Percentiles rank a stretch among this genome's conserved stretches.
These are phyloP conservation scores for Ruellia speciosa DNA, from an alignment of 305 asterid species.

Conservation along the genomic window DNA sequence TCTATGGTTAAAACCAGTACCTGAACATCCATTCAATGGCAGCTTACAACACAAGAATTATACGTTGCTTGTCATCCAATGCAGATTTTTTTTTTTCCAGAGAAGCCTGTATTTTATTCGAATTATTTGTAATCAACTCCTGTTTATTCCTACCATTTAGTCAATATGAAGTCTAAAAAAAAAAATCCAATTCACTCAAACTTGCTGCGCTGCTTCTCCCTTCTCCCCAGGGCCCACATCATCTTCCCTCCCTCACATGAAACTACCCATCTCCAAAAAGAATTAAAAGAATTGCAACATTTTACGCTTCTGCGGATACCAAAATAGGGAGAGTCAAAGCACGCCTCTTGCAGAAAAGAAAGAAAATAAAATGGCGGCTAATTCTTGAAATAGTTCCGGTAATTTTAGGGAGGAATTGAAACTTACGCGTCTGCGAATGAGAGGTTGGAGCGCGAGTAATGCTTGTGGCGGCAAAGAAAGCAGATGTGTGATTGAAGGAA, in stretches of 20 bases:
- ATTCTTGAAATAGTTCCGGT: background rate
- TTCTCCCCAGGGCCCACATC: no score
- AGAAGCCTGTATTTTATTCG: no score
- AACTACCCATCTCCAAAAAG: no score
- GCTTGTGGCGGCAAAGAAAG: slow-evolving; percentile 30
- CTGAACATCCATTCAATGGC: background rate
- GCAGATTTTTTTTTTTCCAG: no score
- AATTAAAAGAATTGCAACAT: background rate
- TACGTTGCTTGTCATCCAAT: no score
- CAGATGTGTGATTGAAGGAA: slow-evolving; percentile 41
- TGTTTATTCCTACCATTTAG: no score
- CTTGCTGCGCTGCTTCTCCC: no score
- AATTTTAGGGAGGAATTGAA: slow-evolving; percentile 7
- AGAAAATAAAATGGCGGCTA: background rate
- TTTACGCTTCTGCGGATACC: slow-evolving; percentile 5
- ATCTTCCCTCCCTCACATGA: no score
- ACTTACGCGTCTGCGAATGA: slow-evolving; percentile 37
- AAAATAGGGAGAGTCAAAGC: background rate
- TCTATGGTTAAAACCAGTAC: background rate
- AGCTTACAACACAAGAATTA: background rate
- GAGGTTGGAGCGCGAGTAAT: slow-evolving; percentile 21
- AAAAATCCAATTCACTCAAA: no score
- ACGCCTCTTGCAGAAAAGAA: background rate
- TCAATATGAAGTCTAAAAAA: no score
- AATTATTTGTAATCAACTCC: no score